A percentile compares a stretch with the other conserved stretches of the same genome.
Evolutionary conservation across 768 basidiomycete species (phyloP).

Genomic region (Termitomyces sp.): DNA sequence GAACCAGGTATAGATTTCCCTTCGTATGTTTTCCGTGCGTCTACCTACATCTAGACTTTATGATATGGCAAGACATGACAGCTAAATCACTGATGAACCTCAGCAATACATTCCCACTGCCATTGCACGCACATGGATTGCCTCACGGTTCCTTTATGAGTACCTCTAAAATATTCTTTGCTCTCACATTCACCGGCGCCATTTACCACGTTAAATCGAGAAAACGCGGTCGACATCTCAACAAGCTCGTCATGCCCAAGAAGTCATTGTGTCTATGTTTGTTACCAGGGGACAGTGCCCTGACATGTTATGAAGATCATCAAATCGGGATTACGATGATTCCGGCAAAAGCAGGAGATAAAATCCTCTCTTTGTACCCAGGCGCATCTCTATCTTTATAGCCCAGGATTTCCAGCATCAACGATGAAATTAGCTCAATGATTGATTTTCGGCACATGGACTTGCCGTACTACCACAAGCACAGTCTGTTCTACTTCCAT

Average conservation of each 20-base stretch:
- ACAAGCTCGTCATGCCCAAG: not conserved
- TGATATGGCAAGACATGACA: not conserved
- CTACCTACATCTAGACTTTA: not conserved
- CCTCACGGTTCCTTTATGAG: not conserved
- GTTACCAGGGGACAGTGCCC: too few relatives aligned
- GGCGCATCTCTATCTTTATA: not conserved
- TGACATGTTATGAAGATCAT: not conserved
- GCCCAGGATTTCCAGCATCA: not conserved
- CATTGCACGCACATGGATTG: not conserved
- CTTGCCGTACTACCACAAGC: not conserved
- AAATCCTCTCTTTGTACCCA: not conserved
- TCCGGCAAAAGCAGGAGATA: not conserved
- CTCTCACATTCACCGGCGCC: not conserved
- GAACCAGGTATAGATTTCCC: not conserved
- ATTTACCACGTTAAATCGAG: not conserved
- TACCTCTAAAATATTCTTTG: not conserved
- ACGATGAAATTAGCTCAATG: not conserved
- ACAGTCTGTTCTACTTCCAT: not conserved
- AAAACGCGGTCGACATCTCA: not conserved
- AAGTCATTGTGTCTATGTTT: not conserved
- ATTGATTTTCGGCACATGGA: not conserved
- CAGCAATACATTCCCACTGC: not conserved
- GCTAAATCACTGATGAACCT: not conserved
- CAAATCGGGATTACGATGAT: not conserved
- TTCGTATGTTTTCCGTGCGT: not conserved